These are phyloP conservation scores for Peronospora tabacina DNA, from an alignment of 352 stramenopile genomes.

Conservation along the genomic window DNA sequence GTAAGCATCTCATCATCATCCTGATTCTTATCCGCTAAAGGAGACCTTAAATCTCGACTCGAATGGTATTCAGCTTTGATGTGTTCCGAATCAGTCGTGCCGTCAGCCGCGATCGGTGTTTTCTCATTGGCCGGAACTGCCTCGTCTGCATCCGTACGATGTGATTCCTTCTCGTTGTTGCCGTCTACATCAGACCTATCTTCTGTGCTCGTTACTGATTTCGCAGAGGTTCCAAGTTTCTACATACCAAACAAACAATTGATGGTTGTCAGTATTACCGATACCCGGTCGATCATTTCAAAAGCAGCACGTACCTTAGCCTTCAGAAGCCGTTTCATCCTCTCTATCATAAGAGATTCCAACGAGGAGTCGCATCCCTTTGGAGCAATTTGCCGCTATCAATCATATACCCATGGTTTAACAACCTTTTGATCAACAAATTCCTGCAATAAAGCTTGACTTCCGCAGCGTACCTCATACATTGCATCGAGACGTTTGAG, in stretches of 20 bases:
- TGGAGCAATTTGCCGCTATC: constrained; percentile 28
- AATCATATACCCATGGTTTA: not conserved
- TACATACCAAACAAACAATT: constrained; percentile 2
- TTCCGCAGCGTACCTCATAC: constrained; percentile 46
- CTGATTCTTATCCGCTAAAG: constrained; percentile 5
- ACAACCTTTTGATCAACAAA: not conserved
- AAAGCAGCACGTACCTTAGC: constrained; percentile 28
- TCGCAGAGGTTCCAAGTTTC: constrained; percentile 17
- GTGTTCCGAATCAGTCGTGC: constrained; percentile 32
- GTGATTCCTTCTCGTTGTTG: constrained; percentile 11
- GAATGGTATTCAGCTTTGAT: constrained; percentile 26
- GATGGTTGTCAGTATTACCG: not conserved
- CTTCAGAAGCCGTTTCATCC: constrained; percentile 39
- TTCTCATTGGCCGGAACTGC: constrained; percentile 7
- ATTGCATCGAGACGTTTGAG: constrained; percentile 61
- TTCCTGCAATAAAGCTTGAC: not conserved
- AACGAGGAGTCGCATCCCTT: constrained; percentile 30
- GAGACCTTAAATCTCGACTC: not conserved
- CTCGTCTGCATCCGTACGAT: not conserved
- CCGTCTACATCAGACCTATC: constrained; percentile 7
- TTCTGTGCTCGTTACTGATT: constrained; percentile 3
- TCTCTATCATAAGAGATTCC: constrained; percentile 37
- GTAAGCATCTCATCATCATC: constrained; percentile 63
- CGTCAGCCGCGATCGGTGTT: constrained; percentile 5
- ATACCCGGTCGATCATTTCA: not conserved